Evolutionary conservation across 257 asterid species (phyloP), one percentile per base, ranked within the genome.

Genomic region (Eustoma russellianum): DNA sequence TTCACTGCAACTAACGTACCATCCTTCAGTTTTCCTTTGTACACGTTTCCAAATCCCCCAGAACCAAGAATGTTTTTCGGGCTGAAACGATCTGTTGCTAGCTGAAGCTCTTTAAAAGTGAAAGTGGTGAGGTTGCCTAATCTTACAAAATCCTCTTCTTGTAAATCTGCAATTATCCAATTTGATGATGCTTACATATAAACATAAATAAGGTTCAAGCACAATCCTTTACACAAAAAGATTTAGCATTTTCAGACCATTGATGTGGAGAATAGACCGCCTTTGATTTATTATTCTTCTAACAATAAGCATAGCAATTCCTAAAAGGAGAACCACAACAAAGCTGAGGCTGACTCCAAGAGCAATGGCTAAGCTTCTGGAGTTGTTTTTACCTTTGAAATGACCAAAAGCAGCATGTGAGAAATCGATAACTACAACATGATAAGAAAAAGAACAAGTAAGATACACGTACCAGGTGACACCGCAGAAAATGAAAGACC

Each of bases 31-130:
- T 79, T 85, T 18, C 97, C 97, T 47, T 74, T 59, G 19, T 91
- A 91, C 6, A 91, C 98, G 52, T 91, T 87, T 40, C 98, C 95
- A 47, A 92, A 92, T 18, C 98, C 98, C 15, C 98, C 98, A 0
- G 83, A 66, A 14, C 98, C 98, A 28, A 92, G 98, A 50, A 92
- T 85, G 74, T 88, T 79, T 73, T 85, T 88, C n/a, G 77, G 44
- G 74, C 93, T 87, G 78, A 87, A 92, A 66, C 74, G 77, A 66
- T 74, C 84, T 0, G 98, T 92, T 9, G 94, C 94, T 7, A 60
- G 82, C 41, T 84, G 98, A 53, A 91, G 88, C 70, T 91, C 98
- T 69, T 84, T 91, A 48, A 91, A 82, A 33, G 93, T 59, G 70
- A 91, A 87, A 80, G 67, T 71, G 58, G 75, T 72, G 28, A 91